A percentile compares a stretch with the other conserved stretches of the same genome.
These are phyloP conservation scores for Fusarium sp. DNA, from an alignment of 2,329 filamentous ascomycete species.

Conservation along the genomic window DNA sequence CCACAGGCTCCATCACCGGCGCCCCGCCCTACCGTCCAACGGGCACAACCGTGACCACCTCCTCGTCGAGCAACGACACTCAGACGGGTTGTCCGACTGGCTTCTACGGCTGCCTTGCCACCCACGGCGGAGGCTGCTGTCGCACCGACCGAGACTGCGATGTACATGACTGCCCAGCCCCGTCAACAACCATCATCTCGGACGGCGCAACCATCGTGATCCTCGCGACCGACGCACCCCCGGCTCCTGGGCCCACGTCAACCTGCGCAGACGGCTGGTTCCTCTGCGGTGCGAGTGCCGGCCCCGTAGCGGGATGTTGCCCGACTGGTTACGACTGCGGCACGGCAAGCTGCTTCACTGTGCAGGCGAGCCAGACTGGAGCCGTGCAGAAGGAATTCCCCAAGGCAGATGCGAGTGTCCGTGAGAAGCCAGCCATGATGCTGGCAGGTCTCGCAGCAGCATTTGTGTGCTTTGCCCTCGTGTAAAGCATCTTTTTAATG, in stretches of 20 bases:
- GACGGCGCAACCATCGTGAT: conserved; percentile 79
- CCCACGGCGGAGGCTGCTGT: conserved; percentile 87
- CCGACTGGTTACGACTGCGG: conserved; percentile 82
- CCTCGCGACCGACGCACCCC: conserved; percentile 62
- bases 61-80: conserved; percentile 46
- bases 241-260: conserved; percentile 52
- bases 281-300: conserved; percentile 68
- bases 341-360: conserved; percentile 75
- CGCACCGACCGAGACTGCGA: conserved; percentile 88
- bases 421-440: conserved; percentile 16
- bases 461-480: conserved; percentile 12
- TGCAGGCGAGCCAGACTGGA: conserved; percentile 63
- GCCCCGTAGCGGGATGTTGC: conserved; percentile 84
- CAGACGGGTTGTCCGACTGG: conserved; percentile 79
- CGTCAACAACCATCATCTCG: conserved; percentile 72
- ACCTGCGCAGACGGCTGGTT: conserved; percentile 86
- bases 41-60: conserved; percentile 48
- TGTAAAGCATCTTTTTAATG: neutral
- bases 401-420: conserved; percentile 18
- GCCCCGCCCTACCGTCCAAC: conserved; percentile 63
- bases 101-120: conserved; percentile 90
- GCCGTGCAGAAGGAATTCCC: conserved; percentile 68
- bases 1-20: conserved; percentile 52
- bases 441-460: conserved; percentile 13
- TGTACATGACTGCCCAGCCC: conserved; percentile 79